Conservation (phyloP, 2,329 filamentous ascomycete species). For the Aureobasidium lini region DNA sequence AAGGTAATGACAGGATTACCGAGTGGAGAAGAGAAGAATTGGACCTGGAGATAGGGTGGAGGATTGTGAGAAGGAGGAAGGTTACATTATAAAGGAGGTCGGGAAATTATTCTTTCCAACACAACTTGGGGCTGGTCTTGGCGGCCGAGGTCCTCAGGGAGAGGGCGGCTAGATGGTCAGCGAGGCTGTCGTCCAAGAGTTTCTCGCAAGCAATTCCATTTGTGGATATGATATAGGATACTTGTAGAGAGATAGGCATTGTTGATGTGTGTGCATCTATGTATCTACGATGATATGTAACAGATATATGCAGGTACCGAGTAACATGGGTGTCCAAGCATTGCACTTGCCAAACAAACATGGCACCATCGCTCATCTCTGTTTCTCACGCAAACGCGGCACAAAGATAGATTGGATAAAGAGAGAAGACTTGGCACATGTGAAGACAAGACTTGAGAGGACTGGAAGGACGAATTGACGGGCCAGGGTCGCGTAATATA, state of each 20-base stretch:
- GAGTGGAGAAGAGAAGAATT: constrained; percentile 7
- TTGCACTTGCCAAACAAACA: neutral
- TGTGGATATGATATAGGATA: neutral
- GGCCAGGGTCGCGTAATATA: neutral
- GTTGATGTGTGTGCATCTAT: neutral
- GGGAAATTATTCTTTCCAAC: constrained; percentile 11
- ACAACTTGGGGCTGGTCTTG: neutral
- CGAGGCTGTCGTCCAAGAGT: neutral
- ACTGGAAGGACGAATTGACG: neutral
- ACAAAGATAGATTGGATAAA: neutral
- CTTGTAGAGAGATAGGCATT: neutral
- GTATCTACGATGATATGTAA: too few relatives aligned
- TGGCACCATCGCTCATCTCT: neutral
- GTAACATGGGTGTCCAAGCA: neutral
- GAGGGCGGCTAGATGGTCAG: neutral
- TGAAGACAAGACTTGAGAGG: neutral
- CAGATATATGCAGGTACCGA: neutral
- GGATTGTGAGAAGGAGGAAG: neutral
- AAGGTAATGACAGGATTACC: constrained; percentile 6
- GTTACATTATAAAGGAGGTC: constrained; percentile 3
- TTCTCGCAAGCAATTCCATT: neutral
- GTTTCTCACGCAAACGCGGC: neutral
- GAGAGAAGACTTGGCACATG: neutral
- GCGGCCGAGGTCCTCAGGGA: neutral
- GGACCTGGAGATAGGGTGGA: constrained; percentile 10